Evolutionary conservation across 176 grass and related monocot genomes (phyloP), one percentile per base, ranked within the genome.

Genomic region (Areca catechu): DNA sequence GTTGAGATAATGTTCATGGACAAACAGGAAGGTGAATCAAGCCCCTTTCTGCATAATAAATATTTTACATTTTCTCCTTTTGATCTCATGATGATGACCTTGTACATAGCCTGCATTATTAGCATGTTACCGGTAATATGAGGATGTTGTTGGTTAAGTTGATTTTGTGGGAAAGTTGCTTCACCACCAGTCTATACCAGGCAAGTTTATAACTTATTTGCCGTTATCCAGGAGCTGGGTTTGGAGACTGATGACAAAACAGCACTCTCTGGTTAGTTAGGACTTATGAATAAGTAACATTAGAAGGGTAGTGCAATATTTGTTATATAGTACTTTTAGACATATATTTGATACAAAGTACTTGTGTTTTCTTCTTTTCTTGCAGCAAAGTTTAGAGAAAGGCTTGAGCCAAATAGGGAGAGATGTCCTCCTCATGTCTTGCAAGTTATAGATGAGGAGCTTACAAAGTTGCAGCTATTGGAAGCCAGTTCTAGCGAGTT

Each of bases 221-320:
- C 49, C 48, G 55, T 77, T 51, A 54, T 72, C 21, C 75, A 95
- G 87, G 93, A 97, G 62, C 77, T 97, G 49, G 93, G 93, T 25
- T 80, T 97, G 81, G 93, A 97, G 78, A 91, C 87, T 67, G 93
- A 97, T 74, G 93, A 97, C 74, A 97, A 97, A 85, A 97, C 93
- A 29, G 93, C 93, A 71, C 80, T 97, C 19, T 88, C 93, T 64
- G 87, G 93, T 97, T 61, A 71, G 83, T 85, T 73, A 61, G 20
- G n/a, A 54, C 34, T 43, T 10, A 28, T 88, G 77, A 60, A 66
- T n/a, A 43, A 34, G 17, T 25, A 25, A 20, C n/a, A 1, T 29
- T 29, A 29, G 27, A 29, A 29, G 27, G 27, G 27, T 29, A 43
- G 34, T 43, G 7, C 34, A 43, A 43, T 43, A 43, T 43, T 43